Percentiles rank a stretch among this genome's conserved stretches.
Conservation (phyloP, 2,329 filamentous ascomycete species). For the Zopfia rhizophila region DNA sequence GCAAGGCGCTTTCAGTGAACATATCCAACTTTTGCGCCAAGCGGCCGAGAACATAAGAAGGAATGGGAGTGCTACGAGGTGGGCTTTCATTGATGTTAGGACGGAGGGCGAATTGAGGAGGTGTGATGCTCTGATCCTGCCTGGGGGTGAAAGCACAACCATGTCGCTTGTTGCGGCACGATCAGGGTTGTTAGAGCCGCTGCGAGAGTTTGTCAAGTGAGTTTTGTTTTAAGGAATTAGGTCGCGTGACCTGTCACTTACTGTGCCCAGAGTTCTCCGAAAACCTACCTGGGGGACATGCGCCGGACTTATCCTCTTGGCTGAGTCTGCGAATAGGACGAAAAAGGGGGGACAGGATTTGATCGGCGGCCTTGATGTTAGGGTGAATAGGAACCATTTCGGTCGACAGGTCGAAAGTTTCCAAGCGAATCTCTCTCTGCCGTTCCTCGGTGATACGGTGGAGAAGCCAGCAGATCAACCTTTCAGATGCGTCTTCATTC, state of each 20-base stretch:
- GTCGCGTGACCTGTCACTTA: constrained; percentile 22
- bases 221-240: constrained; percentile 39
- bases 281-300: constrained; percentile 97
- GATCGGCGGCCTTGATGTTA: constrained; percentile 89
- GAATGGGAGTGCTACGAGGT: constrained; percentile 44
- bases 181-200: constrained; percentile 81
- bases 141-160: constrained; percentile 93
- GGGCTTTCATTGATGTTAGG: constrained; percentile 81
- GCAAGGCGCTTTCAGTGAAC: constrained; percentile 93
- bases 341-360: constrained; percentile 93
- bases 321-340: constrained; percentile 85
- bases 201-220: constrained; percentile 91
- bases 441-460: constrained; percentile 66
- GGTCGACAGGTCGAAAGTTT: constrained; percentile 94
- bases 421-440: constrained; percentile 76
- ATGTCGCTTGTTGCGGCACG: constrained; percentile 88
- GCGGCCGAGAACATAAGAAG: constrained; percentile 66
- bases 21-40: constrained; percentile 77
- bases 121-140: constrained; percentile 88
- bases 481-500: constrained; percentile 90
- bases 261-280: constrained; percentile 68
- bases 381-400: constrained; percentile 94
- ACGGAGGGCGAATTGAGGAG: constrained; percentile 74
- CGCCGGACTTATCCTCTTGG: constrained; percentile 90
- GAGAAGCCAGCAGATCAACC: constrained; percentile 52